Evolutionary conservation across 257 asterid genomes (phyloP), one percentile per base, ranked within the genome.

Genomic region (Sherardia arvensis): DNA sequence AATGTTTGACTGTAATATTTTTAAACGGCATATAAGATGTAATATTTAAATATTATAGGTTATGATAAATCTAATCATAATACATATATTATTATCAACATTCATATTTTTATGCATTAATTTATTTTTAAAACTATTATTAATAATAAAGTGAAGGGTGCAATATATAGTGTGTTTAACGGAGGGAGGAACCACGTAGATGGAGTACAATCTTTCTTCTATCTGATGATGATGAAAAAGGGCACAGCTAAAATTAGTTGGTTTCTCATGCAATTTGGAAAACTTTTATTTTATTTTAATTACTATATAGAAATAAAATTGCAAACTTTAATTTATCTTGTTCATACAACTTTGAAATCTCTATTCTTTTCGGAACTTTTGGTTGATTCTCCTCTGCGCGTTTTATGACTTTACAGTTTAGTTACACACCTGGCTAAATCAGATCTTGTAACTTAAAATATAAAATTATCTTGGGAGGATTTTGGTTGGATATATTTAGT

Each of bases 161-260:
- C n/a, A n/a, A n/a, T n/a, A n/a, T n/a, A n/a, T n/a, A n/a, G n/a
- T n/a, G n/a, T n/a, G n/a, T n/a, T n/a, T n/a, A n/a, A n/a, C n/a
- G n/a, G n/a, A n/a, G n/a, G n/a, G n/a, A n/a, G n/a, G n/a, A n/a
- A n/a, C n/a, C 68, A 64, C 7, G 67, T 59, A 55, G 45, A 30
- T 61, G 54, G 23, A 17, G 23, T 17, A 48, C 8, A 61, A 66
- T 59, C 59, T 53, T 59, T 45, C 61, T 58, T 66, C 28, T 54
- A n/a, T n/a, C n/a, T n/a, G n/a, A n/a, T n/a, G n/a, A n/a, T 69
- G 20, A 28, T 65, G 64, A 27, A 66, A 53, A 61, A n/a, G 45
- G 14, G 30, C 29, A 74, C 79, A 74, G 72, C 75, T 69, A 66
- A 71, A 38, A 25, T 59, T 61, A 9, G 79, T 56, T 69, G 73